These are phyloP conservation scores for Dalbergia oliveri DNA, from an alignment of 306 rosid genomes.

Conservation along the genomic window DNA sequence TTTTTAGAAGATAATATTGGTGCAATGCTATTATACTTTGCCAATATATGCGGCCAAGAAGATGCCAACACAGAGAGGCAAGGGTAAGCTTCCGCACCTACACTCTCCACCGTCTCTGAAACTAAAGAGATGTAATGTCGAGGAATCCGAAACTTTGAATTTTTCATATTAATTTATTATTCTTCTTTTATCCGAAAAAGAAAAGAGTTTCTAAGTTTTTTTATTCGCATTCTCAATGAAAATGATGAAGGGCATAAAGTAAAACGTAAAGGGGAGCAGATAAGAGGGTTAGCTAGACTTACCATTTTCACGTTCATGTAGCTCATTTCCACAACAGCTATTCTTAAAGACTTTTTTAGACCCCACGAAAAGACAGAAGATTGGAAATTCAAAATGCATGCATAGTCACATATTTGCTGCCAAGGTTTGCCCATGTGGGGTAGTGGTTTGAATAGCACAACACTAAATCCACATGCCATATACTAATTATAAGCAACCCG, in stretches of 20 bases:
- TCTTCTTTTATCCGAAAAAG: too few species aligned
- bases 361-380: background rate
- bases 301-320: background rate
- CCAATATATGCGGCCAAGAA: background rate
- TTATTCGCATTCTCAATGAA: background rate
- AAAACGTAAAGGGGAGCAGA: background rate
- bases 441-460: background rate
- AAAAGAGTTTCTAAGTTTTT: too few species aligned
- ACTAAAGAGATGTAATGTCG: background rate
- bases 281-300: background rate
- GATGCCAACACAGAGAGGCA: background rate
- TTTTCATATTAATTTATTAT: background rate
- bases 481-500: constrained; percentile 17
- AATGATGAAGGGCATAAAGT: background rate
- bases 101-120: background rate
- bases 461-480: background rate
- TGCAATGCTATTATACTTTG: background rate
- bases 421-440: constrained; percentile 30
- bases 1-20: background rate
- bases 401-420: background rate
- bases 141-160: background rate
- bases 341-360: background rate
- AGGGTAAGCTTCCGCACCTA: background rate
- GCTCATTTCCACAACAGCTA: background rate
- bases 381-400: background rate